A percentile compares a stretch with the other conserved stretches of the same genome.
Evolutionary conservation across 1,284 basidiomycete genomes (phyloP).

Genomic region (Polyporus tsugae): DNA sequence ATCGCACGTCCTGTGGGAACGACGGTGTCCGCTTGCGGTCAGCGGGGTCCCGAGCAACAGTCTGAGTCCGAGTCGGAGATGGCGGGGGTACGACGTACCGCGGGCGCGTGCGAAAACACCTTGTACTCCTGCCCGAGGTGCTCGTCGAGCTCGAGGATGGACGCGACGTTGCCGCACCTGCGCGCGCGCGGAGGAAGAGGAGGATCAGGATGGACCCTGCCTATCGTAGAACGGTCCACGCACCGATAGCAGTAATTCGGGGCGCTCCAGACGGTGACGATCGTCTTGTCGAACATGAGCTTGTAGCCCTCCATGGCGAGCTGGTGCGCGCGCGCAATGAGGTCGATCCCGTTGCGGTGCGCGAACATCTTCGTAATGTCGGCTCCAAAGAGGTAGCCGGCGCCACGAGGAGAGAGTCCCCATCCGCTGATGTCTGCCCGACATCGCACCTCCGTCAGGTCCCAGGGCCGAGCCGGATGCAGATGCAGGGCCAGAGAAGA

Average conservation of each 20-base stretch:
- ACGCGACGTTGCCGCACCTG: slow-evolving; percentile 95
- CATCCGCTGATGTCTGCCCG: slow-evolving; percentile 85
- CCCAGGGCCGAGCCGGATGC: neutral
- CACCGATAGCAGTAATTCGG: slow-evolving; percentile 98
- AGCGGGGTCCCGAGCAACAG: neutral
- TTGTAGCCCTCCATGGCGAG: slow-evolving; percentile 99
- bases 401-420: slow-evolving; percentile 97
- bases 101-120: slow-evolving; percentile 83
- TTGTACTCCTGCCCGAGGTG: slow-evolving; percentile 92
- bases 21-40: slow-evolving; percentile 26
- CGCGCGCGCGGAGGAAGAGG: neutral
- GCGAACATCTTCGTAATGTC: slow-evolving; percentile 93
- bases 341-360: slow-evolving; percentile 91
- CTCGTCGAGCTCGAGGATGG: slow-evolving; percentile 92
- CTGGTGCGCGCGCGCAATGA: slow-evolving; percentile 97
- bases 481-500: slow-evolving; percentile 10
- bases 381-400: slow-evolving; percentile 94
- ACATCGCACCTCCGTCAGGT: neutral
- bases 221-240: slow-evolving; percentile 38
- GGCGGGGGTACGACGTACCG: slow-evolving; percentile 54
- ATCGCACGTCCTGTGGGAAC: slow-evolving; percentile 74
- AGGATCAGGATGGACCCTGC: neutral
- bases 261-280: slow-evolving; percentile 99
- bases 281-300: slow-evolving; percentile 95
- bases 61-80: slow-evolving; percentile 4